Evolutionary conservation across 352 stramenopile species (phyloP), one percentile per base, ranked within the genome.

Genomic region (Thraustochytrium striatum): DNA sequence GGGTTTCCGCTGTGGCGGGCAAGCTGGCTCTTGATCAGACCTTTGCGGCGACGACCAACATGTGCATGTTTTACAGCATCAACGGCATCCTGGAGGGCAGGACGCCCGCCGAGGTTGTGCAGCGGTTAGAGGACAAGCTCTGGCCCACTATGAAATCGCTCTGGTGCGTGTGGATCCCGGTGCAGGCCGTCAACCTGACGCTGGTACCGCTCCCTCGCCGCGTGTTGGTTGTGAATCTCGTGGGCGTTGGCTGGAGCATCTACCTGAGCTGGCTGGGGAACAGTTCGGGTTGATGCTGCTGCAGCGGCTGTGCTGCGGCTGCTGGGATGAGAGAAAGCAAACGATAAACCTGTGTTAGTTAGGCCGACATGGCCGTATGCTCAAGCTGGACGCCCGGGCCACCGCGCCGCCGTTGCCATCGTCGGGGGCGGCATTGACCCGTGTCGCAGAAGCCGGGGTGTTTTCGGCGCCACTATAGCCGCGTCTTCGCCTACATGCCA

Each of bases 61-160:
- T 75, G 65, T 19, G n/a, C 21, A 75, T 75, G 65, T 75, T 75
- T n/a, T 43, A 75, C 41, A 33, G 32, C 41, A 75, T 75, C 50
- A 75, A 58, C 3, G 52, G 65, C 25, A 21, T 68, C 28, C 44
- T 75, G 21, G 65, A 75, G 25, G 35, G 21, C 28, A 5, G 9
- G 7, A 44, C 33, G 33, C 65, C 35, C 8, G 13, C 8, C 32
- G 25, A 28, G 19, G 39, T 75, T 11, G 19, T 13, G 13, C 30
- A 75, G 1, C 21, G 65, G 3, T 28, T 75, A 25, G 0, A 30
- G 7, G 65, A 35, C 11, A 75, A 75, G 65, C 50, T 75, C 11
- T 75, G 43, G 65, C 65, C 65, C 39, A 75, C 65, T 21, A 75
- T 75, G 65, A 28, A 30, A 43, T 30, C 65, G 9, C 50, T 75